A percentile compares a stretch with the other conserved stretches of the same genome.
Conservation (phyloP, 108 stramenopile species). For the Mayamaea pseudoterrestris region DNA sequence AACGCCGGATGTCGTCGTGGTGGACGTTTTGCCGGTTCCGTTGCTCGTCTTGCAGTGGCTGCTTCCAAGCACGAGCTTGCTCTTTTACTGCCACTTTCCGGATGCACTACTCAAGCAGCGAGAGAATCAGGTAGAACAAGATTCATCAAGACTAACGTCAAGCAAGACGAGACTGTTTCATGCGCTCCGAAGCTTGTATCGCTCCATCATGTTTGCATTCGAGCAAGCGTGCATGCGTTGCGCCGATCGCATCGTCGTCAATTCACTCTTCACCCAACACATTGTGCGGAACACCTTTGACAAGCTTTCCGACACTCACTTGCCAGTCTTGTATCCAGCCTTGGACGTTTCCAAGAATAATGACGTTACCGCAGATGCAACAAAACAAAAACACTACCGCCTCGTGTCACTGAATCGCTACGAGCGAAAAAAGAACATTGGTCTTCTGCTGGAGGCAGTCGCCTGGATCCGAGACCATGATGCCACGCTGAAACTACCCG, state of each 20-base stretch:
- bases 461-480: conserved; percentile 13
- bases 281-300: conserved; percentile 70
- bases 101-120: conserved; percentile 85
- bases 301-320: conserved; percentile 9
- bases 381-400: conserved; percentile 15
- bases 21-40: conserved; percentile 88
- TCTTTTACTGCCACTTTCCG: conserved; percentile 99
- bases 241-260: conserved; percentile 84
- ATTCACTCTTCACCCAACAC: conserved; percentile 83
- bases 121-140: conserved; percentile 2
- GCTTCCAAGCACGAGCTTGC: conserved; percentile 35
- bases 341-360: conserved; percentile 33
- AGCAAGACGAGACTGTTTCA: background rate
- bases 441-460: conserved; percentile 51
- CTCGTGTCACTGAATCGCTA: conserved; percentile 90
- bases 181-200: conserved; percentile 31
- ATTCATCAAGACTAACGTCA: background rate
- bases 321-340: conserved; percentile 75
- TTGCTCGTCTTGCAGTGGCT: conserved; percentile 54
- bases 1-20: conserved; percentile 52
- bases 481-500: conserved; percentile 7
- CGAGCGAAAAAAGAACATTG: conserved; percentile 96
- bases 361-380: background rate
- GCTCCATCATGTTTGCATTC: conserved; percentile 36
- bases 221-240: conserved; percentile 79